Conservation (phyloP, 2,329 filamentous ascomycete genomes). For the Magnaporthiopsis rhizophila region DNA sequence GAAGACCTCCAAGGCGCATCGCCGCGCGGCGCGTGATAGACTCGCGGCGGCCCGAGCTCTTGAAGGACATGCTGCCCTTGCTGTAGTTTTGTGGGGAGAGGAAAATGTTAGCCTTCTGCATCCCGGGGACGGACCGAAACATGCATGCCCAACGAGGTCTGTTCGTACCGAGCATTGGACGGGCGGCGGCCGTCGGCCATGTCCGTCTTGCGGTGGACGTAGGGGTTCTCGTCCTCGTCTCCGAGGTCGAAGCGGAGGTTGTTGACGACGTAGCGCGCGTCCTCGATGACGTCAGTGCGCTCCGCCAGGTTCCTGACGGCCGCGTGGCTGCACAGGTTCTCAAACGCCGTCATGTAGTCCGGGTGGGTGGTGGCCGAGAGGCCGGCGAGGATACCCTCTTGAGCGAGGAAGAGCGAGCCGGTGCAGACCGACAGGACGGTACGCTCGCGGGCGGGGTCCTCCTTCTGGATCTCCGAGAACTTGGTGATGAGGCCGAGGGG, state of each 20-base stretch:
- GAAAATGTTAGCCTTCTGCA: slow-evolving; percentile 15
- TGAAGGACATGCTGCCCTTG: slow-evolving; percentile 79
- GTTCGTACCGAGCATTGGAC: slow-evolving; percentile 50
- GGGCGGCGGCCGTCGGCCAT: slow-evolving; percentile 60
- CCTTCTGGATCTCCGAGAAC: slow-evolving; percentile 72
- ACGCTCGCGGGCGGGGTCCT: slow-evolving; percentile 70
- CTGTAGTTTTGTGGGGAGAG: slow-evolving; percentile 27
- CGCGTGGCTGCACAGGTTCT: slow-evolving; percentile 71
- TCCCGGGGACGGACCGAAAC: not conserved
- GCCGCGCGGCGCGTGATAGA: slow-evolving; percentile 71
- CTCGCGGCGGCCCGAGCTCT: slow-evolving; percentile 66
- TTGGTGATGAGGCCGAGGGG: slow-evolving; percentile 66
- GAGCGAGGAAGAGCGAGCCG: slow-evolving; percentile 67
- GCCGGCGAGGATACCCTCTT: slow-evolving; percentile 69
- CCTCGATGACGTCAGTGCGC: slow-evolving; percentile 76
- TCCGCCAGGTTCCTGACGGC: slow-evolving; percentile 62
- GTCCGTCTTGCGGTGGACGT: slow-evolving; percentile 69
- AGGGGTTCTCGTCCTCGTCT: slow-evolving; percentile 75
- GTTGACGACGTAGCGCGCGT: slow-evolving; percentile 79
- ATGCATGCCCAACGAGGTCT: slow-evolving; percentile 5
- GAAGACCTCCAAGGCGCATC: slow-evolving; percentile 60
- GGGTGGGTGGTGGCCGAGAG: slow-evolving; percentile 77
- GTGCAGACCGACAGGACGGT: slow-evolving; percentile 76
- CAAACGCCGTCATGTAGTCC: slow-evolving; percentile 71
- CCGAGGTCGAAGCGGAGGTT: slow-evolving; percentile 82